Base-by-base conservation (phyloP, 371 early-diverging fungal genomes). In the Mucor ambiguus region DNA sequence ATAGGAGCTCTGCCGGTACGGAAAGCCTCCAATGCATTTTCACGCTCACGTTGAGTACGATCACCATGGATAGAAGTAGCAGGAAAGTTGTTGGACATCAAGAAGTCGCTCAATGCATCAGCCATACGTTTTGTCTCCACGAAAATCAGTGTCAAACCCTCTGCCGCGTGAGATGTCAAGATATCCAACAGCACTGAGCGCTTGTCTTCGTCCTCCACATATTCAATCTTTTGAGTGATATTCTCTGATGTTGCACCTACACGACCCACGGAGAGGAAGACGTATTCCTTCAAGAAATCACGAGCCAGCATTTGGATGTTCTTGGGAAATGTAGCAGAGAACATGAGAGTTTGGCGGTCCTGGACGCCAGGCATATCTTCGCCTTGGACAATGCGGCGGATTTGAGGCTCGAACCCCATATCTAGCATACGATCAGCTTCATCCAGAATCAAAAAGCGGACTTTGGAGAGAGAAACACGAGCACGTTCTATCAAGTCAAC, bases 361-460 rank as follows among this genome's bases (percentile, higher is more conserved):
- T 83, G 58, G 12, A 91, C 87, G 29, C 79, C 81, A 41, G 93
- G 90, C 95, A 96, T 94, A 70, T 96, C 93, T 83, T 94, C 96
- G 73, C 91, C 77, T 81, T 96, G 93, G 35, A 98, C 97, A 72
- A 98, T 93, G 48, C 93, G 91, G 68, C 98, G 87, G 72, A 98
- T 97, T 81, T 97, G 98, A 55, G 95, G 94, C 82, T 97, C 98
- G 85, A 98, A 98, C 72, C 99, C 99, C 96, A 96, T 98, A 78
- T 98, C 99, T 66, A 97, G 86, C 94, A 97, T 95, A 74, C 98
- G 92, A 85, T 99, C 99, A 59, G 99, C 99, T 80, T 99, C 99
- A 79, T 99, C 99, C 29, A 99, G 83, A 26, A 99, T 96, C 32
- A 99, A 84, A 74, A 91, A 96, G 64, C 87, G 80, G 68, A 96